Percentiles rank a stretch among this genome's conserved stretches.
Evolutionary conservation across 2,329 filamentous ascomycete genomes (phyloP).

Genomic region (Xylogone sp.): DNA sequence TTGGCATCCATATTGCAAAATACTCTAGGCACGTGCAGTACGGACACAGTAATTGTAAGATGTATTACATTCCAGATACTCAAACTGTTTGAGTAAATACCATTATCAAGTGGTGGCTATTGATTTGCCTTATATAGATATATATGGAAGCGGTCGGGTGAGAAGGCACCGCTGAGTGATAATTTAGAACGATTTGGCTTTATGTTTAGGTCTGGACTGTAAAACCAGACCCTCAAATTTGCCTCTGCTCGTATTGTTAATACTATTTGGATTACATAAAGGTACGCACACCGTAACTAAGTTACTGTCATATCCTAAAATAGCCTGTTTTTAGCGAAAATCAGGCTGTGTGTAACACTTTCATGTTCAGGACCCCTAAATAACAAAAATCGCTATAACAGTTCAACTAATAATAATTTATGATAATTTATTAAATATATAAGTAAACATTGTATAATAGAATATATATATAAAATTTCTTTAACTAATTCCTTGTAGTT

Average conservation of each 20-base stretch:
- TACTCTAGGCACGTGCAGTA: neutral
- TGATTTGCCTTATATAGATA: neutral
- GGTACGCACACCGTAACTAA: neutral
- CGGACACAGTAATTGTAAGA: neutral
- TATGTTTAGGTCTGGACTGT: neutral
- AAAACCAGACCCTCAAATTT: neutral
- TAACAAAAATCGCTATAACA: too few species aligned
- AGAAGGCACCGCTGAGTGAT: neutral
- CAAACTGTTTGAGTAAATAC: neutral
- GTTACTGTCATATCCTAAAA: too few species aligned
- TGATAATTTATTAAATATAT: too few species aligned
- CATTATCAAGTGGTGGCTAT: neutral
- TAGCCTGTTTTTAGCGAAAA: too few species aligned
- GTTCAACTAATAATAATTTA: too few species aligned
- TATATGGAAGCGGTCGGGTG: neutral
- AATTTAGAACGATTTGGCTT: neutral
- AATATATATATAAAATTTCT: too few species aligned
- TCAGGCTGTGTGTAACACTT: too few species aligned
- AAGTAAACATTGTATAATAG: too few species aligned
- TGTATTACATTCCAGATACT: neutral
- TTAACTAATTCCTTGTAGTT: too few species aligned
- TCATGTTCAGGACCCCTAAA: too few species aligned
- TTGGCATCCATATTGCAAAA: neutral
- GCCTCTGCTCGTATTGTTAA: neutral
- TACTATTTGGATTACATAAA: neutral